These are phyloP conservation scores for Megacollybia marginata DNA, from an alignment of 768 basidiomycete genomes.

Conservation along the genomic window DNA sequence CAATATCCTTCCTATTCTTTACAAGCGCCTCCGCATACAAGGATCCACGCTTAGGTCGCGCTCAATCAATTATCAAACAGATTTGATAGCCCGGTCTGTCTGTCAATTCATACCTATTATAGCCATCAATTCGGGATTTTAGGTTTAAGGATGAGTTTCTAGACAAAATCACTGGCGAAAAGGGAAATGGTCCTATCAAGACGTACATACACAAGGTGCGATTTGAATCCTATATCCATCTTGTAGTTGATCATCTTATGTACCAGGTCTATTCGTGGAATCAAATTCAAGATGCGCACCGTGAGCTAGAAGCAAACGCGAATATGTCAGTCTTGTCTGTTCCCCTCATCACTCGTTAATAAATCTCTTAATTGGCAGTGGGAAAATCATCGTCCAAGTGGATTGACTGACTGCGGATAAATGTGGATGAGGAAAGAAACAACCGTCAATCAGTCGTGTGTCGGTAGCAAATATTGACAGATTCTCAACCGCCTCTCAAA, in stretches of 20 bases:
- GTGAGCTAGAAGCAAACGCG: slow-evolving; percentile 74
- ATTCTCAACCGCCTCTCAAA: no score
- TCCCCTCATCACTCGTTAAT: background rate
- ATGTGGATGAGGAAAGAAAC: no score
- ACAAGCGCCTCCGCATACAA: slow-evolving; percentile 81
- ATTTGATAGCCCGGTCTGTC: slow-evolving; percentile 52
- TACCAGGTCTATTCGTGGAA: slow-evolving; percentile 72
- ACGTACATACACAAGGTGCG: slow-evolving; percentile 74
- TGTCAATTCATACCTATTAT: background rate
- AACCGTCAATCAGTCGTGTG: no score
- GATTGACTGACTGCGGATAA: background rate
- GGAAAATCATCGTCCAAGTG: slow-evolving; percentile 23
- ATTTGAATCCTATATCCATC: background rate
- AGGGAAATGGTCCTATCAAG: slow-evolving; percentile 54
- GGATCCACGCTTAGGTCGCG: slow-evolving; percentile 83
- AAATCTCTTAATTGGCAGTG: slow-evolving; percentile 11
- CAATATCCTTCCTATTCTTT: slow-evolving; percentile 62
- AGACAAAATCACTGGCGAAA: slow-evolving; percentile 47
- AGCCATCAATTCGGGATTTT: background rate
- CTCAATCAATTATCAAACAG: slow-evolving; percentile 66
- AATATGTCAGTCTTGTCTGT: slow-evolving; percentile 29
- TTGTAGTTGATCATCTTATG: background rate
- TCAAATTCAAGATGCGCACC: slow-evolving; percentile 72
- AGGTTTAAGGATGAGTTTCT: slow-evolving; percentile 54
- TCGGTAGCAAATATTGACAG: no score